Percentiles rank a stretch among this genome's conserved stretches.
These are phyloP conservation scores for Paracoccidioides lutzii DNA, from an alignment of 2,329 filamentous ascomycete genomes.

Conservation along the genomic window DNA sequence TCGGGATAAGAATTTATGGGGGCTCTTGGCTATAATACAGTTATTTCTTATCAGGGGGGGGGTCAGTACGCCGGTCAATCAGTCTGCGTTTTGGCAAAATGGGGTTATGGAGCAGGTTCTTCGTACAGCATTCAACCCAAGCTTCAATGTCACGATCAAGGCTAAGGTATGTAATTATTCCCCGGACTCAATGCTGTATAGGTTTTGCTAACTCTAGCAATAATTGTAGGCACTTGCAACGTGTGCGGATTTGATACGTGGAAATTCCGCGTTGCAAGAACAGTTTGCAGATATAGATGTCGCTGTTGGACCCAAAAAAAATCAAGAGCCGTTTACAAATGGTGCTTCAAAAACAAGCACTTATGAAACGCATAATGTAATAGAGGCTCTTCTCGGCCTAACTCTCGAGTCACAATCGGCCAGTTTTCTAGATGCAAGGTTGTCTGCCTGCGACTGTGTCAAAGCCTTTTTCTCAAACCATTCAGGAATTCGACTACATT, in stretches of 20 bases:
- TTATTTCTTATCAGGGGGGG: conserved; percentile 77
- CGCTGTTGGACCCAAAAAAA: conserved; percentile 16
- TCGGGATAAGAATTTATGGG: conserved; percentile 82
- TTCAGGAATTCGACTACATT: conserved; percentile 67
- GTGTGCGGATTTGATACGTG: conserved; percentile 78
- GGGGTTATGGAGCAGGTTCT: conserved; percentile 68
- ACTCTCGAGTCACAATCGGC: conserved; percentile 55
- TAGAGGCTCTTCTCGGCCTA: conserved; percentile 80
- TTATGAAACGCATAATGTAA: conserved; percentile 65
- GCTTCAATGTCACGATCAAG: conserved; percentile 62
- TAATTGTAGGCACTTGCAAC: conserved; percentile 56
- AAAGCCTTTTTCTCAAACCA: conserved; percentile 86
- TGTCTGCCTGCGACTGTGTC: conserved; percentile 78
- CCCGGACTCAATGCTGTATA: neutral
- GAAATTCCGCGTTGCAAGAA: conserved; percentile 69
- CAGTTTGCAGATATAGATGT: conserved; percentile 80
- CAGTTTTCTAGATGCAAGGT: conserved; percentile 63
- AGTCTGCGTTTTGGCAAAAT: conserved; percentile 72
- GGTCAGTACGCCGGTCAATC: conserved; percentile 67
- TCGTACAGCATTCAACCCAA: conserved; percentile 65
- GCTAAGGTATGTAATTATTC: conserved; percentile 49
- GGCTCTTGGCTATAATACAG: conserved; percentile 70
- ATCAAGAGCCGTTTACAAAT: conserved; percentile 23
- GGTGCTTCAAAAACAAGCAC: conserved; percentile 33
- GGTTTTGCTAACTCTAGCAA: conserved; percentile 4